Evolutionary conservation across 352 stramenopile species (phyloP), one percentile per base, ranked within the genome.

Genomic region (Phytophthora lateralis): DNA sequence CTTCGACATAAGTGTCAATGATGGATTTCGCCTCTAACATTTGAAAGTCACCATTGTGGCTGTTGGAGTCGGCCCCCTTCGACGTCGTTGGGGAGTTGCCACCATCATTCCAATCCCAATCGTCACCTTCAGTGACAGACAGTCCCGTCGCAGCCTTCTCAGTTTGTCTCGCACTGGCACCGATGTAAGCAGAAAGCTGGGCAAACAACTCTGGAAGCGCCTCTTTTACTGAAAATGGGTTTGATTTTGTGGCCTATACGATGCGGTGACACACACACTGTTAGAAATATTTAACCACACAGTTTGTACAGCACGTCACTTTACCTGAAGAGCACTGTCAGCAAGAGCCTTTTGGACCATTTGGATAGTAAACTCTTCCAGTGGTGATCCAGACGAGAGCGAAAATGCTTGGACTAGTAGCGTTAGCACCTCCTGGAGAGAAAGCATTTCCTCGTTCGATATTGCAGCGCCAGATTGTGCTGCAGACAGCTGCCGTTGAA

Each of bases 321-420:
- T 45, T 73, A 90, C 83, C 80, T 86, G 63, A 6, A 87, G 20
- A 37, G 87, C 37, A 26, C 37, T 73, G 11, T 87, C 76, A 44
- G 60, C 70, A 15, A 89, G 54, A 45, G 77, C 69, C 30, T 80
- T 84, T 37, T 79, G 55, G 7, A 89, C 73, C 78, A 92, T 86
- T 49, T 90, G 72, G 1, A 88, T 39, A 17, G 78, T 89, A 27
- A 88, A 89, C n/a, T 88, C 75, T 59, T 92, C 83, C 18, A 89
- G 24, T 0, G 59, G 51, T 29, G 66, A 62, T 18, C 62, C 73
- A 15, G 70, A 73, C 0, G 82, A 89, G 1, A 90, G 61, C 8
- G 82, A 66, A 57, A 90, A 91, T 21, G 75, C 85, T 45, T 91
- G 75, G 2, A 90, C 73, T 6, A 91, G 46, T 34, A 93, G 55